phyloP scores from a whole-genome alignment of 306 rosid species.

The Inga laurina region DNA sequence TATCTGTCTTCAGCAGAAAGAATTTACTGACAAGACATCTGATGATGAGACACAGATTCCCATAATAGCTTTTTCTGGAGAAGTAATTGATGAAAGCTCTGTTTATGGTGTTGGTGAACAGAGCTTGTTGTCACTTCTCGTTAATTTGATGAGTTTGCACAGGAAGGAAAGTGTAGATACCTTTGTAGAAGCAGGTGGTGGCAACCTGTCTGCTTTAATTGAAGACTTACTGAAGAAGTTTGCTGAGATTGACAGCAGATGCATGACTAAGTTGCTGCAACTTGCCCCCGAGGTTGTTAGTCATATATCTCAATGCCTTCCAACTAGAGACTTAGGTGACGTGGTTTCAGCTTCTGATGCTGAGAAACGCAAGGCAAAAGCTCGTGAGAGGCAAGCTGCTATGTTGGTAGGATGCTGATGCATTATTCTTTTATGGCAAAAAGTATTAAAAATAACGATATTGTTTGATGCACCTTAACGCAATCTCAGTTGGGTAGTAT shows the following conservation, averaged over 20 bases:
- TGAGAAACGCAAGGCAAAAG: constrained; percentile 94
- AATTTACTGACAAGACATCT: constrained; percentile 43
- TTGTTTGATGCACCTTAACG: background rate
- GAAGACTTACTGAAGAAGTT: constrained; percentile 80
- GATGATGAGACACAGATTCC: constrained; percentile 56
- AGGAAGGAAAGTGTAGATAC: constrained; percentile 51
- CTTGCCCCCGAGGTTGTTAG: constrained; percentile 78
- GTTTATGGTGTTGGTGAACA: constrained; percentile 63
- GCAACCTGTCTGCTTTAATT: constrained; percentile 64
- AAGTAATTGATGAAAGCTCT: constrained; percentile 51
- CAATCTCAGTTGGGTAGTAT: constrained; percentile 22
- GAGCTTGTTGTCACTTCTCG: constrained; percentile 90
- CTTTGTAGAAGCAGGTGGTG: constrained; percentile 65
- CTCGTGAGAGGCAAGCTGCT: constrained; percentile 96
- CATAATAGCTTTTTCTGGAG: constrained; percentile 63
- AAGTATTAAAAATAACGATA: constrained; percentile 6
- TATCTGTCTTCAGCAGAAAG: constrained; percentile 67
- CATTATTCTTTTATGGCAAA: constrained; percentile 8
- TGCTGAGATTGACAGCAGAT: constrained; percentile 72
- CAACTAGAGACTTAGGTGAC: constrained; percentile 46
- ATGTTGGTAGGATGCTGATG: constrained; percentile 56
- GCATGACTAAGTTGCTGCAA: constrained; percentile 68
- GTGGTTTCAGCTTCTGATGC: constrained; percentile 58
- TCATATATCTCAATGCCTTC: constrained; percentile 45
- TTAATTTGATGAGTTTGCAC: constrained; percentile 72